Evolutionary conservation across 768 basidiomycete genomes (phyloP).

Genomic region (Solioccasus polychromus): DNA sequence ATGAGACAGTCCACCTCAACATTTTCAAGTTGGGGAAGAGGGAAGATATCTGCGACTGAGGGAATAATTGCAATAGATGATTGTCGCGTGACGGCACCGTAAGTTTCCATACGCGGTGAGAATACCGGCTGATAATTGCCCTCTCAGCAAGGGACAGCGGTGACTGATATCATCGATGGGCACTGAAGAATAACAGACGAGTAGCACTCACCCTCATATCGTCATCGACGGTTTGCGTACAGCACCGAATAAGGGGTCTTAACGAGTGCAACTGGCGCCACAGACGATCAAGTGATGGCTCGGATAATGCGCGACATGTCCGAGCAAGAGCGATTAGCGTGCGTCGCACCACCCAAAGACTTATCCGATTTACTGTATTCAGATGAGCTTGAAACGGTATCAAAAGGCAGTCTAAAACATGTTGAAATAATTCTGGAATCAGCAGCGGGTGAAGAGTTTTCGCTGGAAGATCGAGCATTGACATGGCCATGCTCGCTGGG

Average conservation of each 20-base stretch:
- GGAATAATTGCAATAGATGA: background rate
- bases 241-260: constrained; percentile 13
- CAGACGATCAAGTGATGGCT: constrained; percentile 10
- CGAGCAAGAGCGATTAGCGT: too few relatives aligned
- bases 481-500: too few relatives aligned
- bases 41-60: background rate
- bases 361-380: too few relatives aligned
- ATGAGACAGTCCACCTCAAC: constrained; percentile 4
- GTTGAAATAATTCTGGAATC: background rate
- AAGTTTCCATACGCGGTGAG: constrained; percentile 6
- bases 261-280: constrained; percentile 10
- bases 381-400: too few relatives aligned
- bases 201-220: too few relatives aligned
- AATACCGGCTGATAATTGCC: constrained; percentile 4
- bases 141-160: constrained; percentile 4
- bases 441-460: too few relatives aligned
- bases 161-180: too few relatives aligned
- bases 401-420: background rate
- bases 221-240: too few relatives aligned
- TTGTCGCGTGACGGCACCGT: too few relatives aligned
- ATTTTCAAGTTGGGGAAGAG: constrained; percentile 10
- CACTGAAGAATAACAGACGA: too few relatives aligned
- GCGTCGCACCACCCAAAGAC: too few relatives aligned
- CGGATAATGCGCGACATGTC: constrained; percentile 8
- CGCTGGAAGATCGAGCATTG: too few relatives aligned